A percentile compares a stretch with the other conserved stretches of the same genome.
phyloP scores from a whole-genome alignment of 2,329 filamentous ascomycete genomes.

The Monosporascus sp. region DNA sequence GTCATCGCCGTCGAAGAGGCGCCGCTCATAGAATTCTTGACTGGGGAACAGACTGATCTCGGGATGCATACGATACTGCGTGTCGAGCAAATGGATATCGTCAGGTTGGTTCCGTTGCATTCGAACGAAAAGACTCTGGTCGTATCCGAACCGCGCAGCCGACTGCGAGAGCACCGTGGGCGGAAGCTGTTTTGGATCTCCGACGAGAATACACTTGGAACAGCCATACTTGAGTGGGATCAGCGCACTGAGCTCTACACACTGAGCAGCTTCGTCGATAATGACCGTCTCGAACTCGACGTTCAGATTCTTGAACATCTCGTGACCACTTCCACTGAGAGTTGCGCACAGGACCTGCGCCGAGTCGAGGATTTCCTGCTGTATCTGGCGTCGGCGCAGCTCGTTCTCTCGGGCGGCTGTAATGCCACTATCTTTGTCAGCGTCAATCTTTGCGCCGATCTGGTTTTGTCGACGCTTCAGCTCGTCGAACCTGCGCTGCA shows the following conservation, averaged over 20 bases:
- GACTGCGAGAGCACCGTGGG: slow-evolving; percentile 94
- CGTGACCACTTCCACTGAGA: slow-evolving; percentile 90
- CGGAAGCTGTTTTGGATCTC: slow-evolving; percentile 94
- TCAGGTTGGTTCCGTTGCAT: slow-evolving; percentile 92
- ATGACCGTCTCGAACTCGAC: slow-evolving; percentile 98
- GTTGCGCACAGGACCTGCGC: slow-evolving; percentile 94
- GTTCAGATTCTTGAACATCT: slow-evolving; percentile 91
- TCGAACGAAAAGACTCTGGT: slow-evolving; percentile 95
- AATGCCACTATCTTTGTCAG: slow-evolving; percentile 79
- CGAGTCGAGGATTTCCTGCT: slow-evolving; percentile 85
- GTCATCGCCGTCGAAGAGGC: slow-evolving; percentile 74
- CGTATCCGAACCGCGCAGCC: slow-evolving; percentile 87
- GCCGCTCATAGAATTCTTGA: slow-evolving; percentile 84
- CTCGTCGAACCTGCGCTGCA: slow-evolving; percentile 73
- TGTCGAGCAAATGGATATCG: slow-evolving; percentile 90
- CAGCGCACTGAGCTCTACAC: slow-evolving; percentile 91
- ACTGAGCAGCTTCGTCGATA: slow-evolving; percentile 97
- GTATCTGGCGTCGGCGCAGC: slow-evolving; percentile 74
- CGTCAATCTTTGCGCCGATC: slow-evolving; percentile 80
- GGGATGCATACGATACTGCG: slow-evolving; percentile 98
- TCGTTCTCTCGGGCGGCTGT: slow-evolving; percentile 78
- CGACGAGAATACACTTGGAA: slow-evolving; percentile 92
- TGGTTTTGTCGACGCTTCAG: slow-evolving; percentile 71
- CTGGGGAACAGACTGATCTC: slow-evolving; percentile 92
- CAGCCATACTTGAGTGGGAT: slow-evolving; percentile 98